Evolutionary conservation across 192 early-diverging fungal genomes (phyloP), one percentile per base, ranked within the genome.

Genomic region (Diversispora eburnea): DNA sequence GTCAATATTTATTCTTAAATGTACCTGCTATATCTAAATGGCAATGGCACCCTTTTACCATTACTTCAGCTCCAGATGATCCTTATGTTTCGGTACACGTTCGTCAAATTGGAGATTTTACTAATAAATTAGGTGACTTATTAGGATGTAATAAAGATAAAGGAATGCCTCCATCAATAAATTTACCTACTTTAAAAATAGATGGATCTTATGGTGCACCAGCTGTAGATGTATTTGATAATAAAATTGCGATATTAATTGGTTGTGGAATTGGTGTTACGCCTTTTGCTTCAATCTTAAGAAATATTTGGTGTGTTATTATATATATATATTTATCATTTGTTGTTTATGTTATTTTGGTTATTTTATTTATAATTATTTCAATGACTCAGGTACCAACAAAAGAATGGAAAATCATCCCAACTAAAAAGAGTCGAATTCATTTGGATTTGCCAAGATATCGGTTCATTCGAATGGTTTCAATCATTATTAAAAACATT

Each of bases 171-270:
- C 7, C 41, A 43, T 33, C 60, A 41, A 41, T 12, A 20, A 33
- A 60, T 6, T 76, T 90, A 72, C 91, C 91, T 49, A 62, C 41
- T 15, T 82, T 95, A 73, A 75, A 76, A 73, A 76, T 93, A 33
- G 93, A 95, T 74, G 93, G 93, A 13, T 90, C 93, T 10, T 95
- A 87, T 81, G 92, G 93, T 39, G 90, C 92, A 7, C 88, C 91
- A 41, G 86, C 89, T n/a, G 89, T 91, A 77, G 89, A 92, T 79
- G 85, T 91, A 64, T 91, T 90, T 78, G 80, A 89, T 75, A 89
- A 90, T 71, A 84, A 91, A 77, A 82, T 86, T 74, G 81, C 85
- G 0, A 72, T 92, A 15, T 76, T 91, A 39, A 77, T 92, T n/a
- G 90, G 84, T 8, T 88, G 84, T 43, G 91, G 91, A 67, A 91